Percentiles rank a stretch among this genome's conserved stretches.
phyloP scores from a whole-genome alignment of 2,329 filamentous ascomycete genomes.

The Penicillium palitans region DNA sequence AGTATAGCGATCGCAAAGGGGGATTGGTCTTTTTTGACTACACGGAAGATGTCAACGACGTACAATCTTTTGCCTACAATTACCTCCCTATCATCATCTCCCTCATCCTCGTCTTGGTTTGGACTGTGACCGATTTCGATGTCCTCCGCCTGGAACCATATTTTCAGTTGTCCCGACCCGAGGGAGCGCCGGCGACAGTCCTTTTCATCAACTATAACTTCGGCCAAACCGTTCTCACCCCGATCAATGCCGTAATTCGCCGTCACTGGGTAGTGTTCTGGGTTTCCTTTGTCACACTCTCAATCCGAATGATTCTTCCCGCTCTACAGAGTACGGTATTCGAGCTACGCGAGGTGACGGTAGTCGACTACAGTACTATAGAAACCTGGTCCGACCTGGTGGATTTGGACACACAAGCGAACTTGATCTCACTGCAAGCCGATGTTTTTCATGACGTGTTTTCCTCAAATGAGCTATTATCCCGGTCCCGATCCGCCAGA shows the following conservation, averaged over 20 bases:
- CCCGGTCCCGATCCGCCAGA: conserved; percentile 28
- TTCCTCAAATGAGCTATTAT: conserved; percentile 19
- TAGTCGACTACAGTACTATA: conserved; percentile 24
- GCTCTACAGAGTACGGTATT: conserved; percentile 36
- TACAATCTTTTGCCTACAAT: conserved; percentile 38
- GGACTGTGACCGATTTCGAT: conserved; percentile 53
- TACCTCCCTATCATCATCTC: conserved; percentile 48
- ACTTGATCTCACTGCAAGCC: conserved; percentile 33
- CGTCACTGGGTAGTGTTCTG: conserved; percentile 35
- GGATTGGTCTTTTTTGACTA: conserved; percentile 33
- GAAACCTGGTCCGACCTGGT: conserved; percentile 33
- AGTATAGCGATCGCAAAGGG: conserved; percentile 30
- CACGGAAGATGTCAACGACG: conserved; percentile 30
- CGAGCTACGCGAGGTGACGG: conserved; percentile 32
- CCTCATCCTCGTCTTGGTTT: conserved; percentile 49
- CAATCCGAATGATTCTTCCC: conserved; percentile 36
- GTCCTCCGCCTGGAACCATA: conserved; percentile 53
- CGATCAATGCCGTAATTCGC: conserved; percentile 33
- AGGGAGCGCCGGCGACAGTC: conserved; percentile 35
- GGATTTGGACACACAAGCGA: conserved; percentile 30
- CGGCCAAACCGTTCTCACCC: conserved; percentile 38
- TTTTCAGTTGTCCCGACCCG: conserved; percentile 42
- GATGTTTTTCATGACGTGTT: conserved; percentile 24
- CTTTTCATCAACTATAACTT: conserved; percentile 42
- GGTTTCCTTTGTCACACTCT: conserved; percentile 35